phyloP scores from a whole-genome alignment of 2,329 filamentous ascomycete species.

The Epichloe coenophiala region DNA sequence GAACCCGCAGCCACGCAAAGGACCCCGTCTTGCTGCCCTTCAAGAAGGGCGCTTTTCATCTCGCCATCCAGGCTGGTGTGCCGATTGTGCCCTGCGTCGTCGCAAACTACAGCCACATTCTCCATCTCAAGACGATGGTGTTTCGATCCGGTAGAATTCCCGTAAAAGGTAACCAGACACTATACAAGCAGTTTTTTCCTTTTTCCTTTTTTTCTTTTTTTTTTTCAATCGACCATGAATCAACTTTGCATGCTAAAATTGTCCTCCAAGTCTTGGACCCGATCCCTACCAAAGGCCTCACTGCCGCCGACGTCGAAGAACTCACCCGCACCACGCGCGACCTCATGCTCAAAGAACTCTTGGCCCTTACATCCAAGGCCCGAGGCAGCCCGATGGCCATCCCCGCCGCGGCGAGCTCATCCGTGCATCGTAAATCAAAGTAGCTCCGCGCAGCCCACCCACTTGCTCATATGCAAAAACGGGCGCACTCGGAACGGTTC shows the following conservation, averaged over 20 bases:
- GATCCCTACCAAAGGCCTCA: conserved; percentile 62
- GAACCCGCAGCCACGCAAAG: conserved; percentile 78
- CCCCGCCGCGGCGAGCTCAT: conserved; percentile 18
- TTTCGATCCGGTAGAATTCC: conserved; percentile 61
- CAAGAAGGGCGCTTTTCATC: conserved; percentile 97
- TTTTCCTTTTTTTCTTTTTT: too few relatives aligned
- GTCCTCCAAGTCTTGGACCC: conserved; percentile 54
- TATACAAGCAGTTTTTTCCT: too few relatives aligned
- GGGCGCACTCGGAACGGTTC: too few relatives aligned
- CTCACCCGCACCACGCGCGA: conserved; percentile 56
- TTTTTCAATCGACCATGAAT: too few relatives aligned
- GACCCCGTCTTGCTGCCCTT: conserved; percentile 80
- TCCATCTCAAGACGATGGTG: conserved; percentile 48
- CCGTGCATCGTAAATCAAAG: conserved; percentile 12
- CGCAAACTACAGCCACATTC: conserved; percentile 65
- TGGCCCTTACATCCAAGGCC: conserved; percentile 37
- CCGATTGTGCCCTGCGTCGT: conserved; percentile 78
- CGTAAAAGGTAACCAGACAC: conserved; percentile 48
- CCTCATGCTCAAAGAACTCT: conserved; percentile 58
- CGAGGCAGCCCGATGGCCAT: conserved; percentile 26
- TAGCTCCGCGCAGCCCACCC: neutral
- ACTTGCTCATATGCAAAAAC: neutral
- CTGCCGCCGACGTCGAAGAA: conserved; percentile 62
- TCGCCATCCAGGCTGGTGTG: conserved; percentile 86
- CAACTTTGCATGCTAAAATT: too few relatives aligned